These are phyloP conservation scores for Kodamaea restingae DNA, from an alignment of 805 yeast species.

Conservation along the genomic window DNA sequence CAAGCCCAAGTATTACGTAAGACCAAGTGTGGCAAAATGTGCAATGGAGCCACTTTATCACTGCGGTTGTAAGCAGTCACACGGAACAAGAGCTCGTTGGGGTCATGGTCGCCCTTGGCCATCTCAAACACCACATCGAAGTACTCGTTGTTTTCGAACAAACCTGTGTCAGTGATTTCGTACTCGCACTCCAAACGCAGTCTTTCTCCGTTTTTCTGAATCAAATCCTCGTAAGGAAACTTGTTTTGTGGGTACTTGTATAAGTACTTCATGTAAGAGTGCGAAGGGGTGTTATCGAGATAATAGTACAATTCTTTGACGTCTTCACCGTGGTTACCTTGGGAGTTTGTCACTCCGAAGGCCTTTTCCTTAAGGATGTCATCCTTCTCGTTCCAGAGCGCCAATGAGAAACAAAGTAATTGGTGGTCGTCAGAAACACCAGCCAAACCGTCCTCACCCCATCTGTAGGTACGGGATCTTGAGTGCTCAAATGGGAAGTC, in stretches of 20 bases:
- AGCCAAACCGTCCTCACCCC: slow-evolving; percentile 96
- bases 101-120: slow-evolving; percentile 80
- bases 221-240: slow-evolving; percentile 77
- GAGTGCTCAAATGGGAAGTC: slow-evolving; percentile 85
- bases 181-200: slow-evolving; percentile 68
- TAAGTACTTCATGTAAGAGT: slow-evolving; percentile 84
- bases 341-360: slow-evolving; percentile 86
- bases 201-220: slow-evolving; percentile 62
- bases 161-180: slow-evolving; percentile 78
- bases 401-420: slow-evolving; percentile 69
- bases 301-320: slow-evolving; percentile 84
- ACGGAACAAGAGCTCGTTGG: slow-evolving; percentile 76
- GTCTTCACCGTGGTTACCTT: slow-evolving; percentile 96
- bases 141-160: slow-evolving; percentile 68
- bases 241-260: slow-evolving; percentile 88
- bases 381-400: slow-evolving; percentile 89
- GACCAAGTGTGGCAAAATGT: slow-evolving; percentile 77
- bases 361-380: slow-evolving; percentile 78
- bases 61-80: slow-evolving; percentile 86
- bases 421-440: slow-evolving; percentile 87
- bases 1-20: slow-evolving; percentile 94
- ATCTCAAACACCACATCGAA: slow-evolving; percentile 86
- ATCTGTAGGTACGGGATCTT: slow-evolving; percentile 72
- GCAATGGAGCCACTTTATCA: slow-evolving; percentile 80
- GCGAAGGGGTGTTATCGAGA: slow-evolving; percentile 89